Base-by-base conservation (phyloP, 2,329 filamentous ascomycete species). In the Diaporthe citriasiana region DNA sequence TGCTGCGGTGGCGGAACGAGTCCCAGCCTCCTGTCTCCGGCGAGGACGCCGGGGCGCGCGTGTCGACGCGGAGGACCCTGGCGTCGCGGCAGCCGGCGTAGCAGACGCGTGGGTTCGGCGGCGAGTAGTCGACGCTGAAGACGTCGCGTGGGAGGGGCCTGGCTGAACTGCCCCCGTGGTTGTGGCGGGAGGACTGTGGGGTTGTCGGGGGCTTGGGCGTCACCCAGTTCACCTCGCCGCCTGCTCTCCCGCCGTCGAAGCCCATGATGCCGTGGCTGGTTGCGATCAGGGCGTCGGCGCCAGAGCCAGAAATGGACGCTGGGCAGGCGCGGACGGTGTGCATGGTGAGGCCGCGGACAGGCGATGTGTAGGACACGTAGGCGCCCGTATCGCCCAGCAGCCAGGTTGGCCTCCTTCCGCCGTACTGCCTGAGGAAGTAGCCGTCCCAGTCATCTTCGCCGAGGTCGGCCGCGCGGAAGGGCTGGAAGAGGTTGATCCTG, bases 21-120 rank as follows among this genome's bases (percentile, higher is more conserved):
- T 78, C 73, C 59, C 77, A 76, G 0, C 73, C 50, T 0, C 73
- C 51, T 22, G 79, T 78, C 9, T 8, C 83, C 72, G 81, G 76
- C 27, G 78, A 74, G 47, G 33, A 35, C 22, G 55, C 27, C 10
- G 83, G 79, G 1, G 80, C 76, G 47, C 89, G 86, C 56, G 85
- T 73, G 76, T 90, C 89, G 7, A 84, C 82, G 0, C 85, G 76
- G 81, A 84, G 85, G 7, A 91, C 80, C 1, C 80, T 78, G 0
- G 86, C 82, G n/a, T 84, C 83, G 4, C 89, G 86, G 3, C 86
- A 86, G 47, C 89, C 90, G 0, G 88, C 86, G 42, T 89, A 80
- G 19, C 91, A 75, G 2, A 90, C 77, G 17, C 85, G 81, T 17
- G 84, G 84, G 60, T 87, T 84, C 22, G 78, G 80, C 5, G 78